Evolutionary conservation across 441 rosid genomes (phyloP).

Genomic region (Francoa sonchifolia): DNA sequence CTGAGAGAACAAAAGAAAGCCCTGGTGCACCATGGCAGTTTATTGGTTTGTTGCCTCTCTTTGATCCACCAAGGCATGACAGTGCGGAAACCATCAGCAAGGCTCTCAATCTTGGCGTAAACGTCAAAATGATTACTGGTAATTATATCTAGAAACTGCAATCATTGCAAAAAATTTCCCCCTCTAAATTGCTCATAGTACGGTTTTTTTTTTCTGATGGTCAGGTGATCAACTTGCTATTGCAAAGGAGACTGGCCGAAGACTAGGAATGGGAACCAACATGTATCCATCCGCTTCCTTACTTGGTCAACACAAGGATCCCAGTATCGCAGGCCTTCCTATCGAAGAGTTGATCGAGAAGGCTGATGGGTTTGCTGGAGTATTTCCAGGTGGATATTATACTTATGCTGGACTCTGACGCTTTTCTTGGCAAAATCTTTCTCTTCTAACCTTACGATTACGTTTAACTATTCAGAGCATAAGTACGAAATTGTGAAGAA

Average conservation of each 20-base stretch:
- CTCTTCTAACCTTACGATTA: not conserved
- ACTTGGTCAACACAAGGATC: conserved; percentile 68
- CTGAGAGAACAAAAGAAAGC: conserved; percentile 52
- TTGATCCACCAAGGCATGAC: too few relatives aligned
- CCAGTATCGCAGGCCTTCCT: conserved; percentile 64
- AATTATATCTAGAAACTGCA: not conserved
- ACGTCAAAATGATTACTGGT: conserved; percentile 98
- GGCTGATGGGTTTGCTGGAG: too few relatives aligned
- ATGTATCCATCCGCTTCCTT: conserved; percentile 91
- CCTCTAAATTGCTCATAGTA: conserved; percentile 4
- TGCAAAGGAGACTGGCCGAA: conserved; percentile 91
- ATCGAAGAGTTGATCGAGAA: conserved; percentile 86
- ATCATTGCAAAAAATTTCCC: not conserved
- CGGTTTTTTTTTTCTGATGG: not conserved
- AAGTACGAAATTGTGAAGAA: conserved; percentile 81
- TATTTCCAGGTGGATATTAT: conserved; percentile 58
- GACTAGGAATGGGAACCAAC: too few relatives aligned
- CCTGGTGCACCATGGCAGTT: conserved; percentile 59
- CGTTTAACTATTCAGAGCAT: conserved; percentile 34
- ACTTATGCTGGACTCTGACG: not conserved
- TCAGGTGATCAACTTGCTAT: conserved; percentile 91
- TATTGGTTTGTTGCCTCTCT: conserved; percentile 56
- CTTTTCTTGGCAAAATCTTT: not conserved
- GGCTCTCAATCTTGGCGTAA: conserved; percentile 89
- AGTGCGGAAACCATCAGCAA: too few relatives aligned